Evolutionary conservation across 1,284 basidiomycete species (phyloP), one percentile per base, ranked within the genome.

Genomic region (Ceratobasidium sp.): DNA sequence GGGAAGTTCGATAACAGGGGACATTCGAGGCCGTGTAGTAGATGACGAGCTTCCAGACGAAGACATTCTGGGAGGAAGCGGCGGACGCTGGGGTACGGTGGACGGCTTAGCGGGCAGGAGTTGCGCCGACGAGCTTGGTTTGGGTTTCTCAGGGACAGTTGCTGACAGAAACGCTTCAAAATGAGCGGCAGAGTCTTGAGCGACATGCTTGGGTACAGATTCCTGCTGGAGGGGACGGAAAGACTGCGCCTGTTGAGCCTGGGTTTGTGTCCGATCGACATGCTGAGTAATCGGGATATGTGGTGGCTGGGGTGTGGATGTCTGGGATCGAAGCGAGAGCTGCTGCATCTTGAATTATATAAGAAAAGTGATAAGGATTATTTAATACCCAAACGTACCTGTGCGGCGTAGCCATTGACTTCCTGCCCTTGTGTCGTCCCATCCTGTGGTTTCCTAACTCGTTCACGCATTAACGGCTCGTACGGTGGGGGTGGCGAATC

Each of bases 81-180:
- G 39, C 13, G 63, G 71, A 15, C 71, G 76, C 31, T 53, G 61
- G 3, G 56, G 39, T 11, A 42, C 33, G n/a, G 37, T 35, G 3
- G 39, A 6, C 20, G 39, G n/a, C 26, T 64, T 49, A 23, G n/a
- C 39, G 28, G 45, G 68, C 51, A 15, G 28, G 35, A 45, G 69
- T 54, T 63, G 61, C 2, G 66, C 51, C 28, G 53, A 39, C 15
- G 65, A 75, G 58, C 23, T 67, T 17, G 49, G 73, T 45, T 60
- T 61, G 13, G 66, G 39, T n/a, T 77, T 58, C n/a, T 67, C 51
- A 17, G 47, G 45, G 20, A 63, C 66, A 10, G 37, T 65, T 13
- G 69, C 49, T 17, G 66, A 68, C n/a, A 79, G 69, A 51, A 78
- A 78, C 35, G 73, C 75, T 15, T 79, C 71, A 66, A 79, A 79